phyloP scores from a whole-genome alignment of 2,329 filamentous ascomycete species.

The Fusarium euwallaceae region DNA sequence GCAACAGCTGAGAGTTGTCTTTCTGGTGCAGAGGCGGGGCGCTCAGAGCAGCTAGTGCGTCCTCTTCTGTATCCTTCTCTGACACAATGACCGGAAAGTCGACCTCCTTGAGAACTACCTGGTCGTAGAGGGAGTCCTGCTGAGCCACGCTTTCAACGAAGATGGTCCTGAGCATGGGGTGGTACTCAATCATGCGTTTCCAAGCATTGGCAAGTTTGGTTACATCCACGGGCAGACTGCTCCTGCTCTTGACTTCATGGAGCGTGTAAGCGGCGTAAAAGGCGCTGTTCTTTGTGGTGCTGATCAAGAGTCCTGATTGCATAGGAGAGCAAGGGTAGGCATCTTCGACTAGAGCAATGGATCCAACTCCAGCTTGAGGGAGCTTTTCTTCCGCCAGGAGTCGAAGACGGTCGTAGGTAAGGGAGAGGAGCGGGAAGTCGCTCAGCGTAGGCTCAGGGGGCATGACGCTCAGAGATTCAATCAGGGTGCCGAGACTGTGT shows the following conservation, averaged over 20 bases:
- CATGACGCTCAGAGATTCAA: conserved; percentile 14
- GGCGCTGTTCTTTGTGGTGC: conserved; percentile 56
- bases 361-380: conserved; percentile 17
- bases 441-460: conserved; percentile 26
- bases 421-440: conserved; percentile 33
- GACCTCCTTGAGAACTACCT: conserved; percentile 55
- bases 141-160: conserved; percentile 62
- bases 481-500: conserved; percentile 7
- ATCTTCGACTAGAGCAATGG: conserved; percentile 39
- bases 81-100: conserved; percentile 15
- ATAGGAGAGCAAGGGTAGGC: conserved; percentile 55
- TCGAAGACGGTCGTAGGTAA: conserved; percentile 34
- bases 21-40: conserved; percentile 15
- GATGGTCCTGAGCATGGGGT: conserved; percentile 60
- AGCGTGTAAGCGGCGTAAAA: conserved; percentile 51
- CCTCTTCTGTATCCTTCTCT: conserved; percentile 28
- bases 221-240: conserved; percentile 36
- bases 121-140: conserved; percentile 59
- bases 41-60: conserved; percentile 10
- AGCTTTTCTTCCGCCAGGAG: conserved; percentile 30
- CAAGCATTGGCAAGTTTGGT: conserved; percentile 42
- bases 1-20: conserved; percentile 13
- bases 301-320: conserved; percentile 55
- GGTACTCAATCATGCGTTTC: conserved; percentile 58
- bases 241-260: conserved; percentile 39